phyloP scores from a whole-genome alignment of 192 early-diverging fungal species.

The Coemansia sp. region DNA sequence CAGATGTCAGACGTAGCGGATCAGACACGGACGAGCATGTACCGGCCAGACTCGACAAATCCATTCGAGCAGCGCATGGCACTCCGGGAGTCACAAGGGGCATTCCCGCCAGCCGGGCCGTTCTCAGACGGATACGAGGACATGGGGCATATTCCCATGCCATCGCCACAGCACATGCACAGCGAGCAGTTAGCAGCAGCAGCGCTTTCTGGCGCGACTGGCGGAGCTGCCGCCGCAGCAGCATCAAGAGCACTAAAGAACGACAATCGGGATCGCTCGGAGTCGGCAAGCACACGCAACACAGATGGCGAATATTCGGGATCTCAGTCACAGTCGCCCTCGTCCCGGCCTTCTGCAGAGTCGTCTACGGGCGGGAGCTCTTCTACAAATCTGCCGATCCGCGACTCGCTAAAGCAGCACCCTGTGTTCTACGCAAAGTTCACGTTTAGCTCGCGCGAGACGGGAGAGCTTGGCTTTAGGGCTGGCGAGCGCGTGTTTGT shows the following conservation, averaged over 20 bases:
- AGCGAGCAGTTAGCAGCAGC: conserved; percentile 41
- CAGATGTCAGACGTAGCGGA: conserved; percentile 19
- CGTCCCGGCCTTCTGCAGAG: conserved; percentile 48
- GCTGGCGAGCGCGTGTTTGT: conserved; percentile 73
- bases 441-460: conserved; percentile 70
- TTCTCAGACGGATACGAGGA: conserved; percentile 36
- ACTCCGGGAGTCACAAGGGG: conserved; percentile 47
- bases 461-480: conserved; percentile 70
- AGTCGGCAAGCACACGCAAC: conserved; percentile 42
- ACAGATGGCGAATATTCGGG: conserved; percentile 29
- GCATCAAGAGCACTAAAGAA: neutral
- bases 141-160: conserved; percentile 45
- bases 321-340: conserved; percentile 29
- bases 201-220: conserved; percentile 28
- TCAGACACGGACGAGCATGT: conserved; percentile 31
- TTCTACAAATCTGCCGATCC: conserved; percentile 46
- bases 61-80: conserved; percentile 56
- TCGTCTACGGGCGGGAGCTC: conserved; percentile 34
- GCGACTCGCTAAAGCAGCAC: conserved; percentile 55
- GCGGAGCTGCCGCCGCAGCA: conserved; percentile 2
- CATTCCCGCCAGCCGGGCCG: conserved; percentile 54
- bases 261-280: conserved; percentile 37
- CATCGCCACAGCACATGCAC: conserved; percentile 28
- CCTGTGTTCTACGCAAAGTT: conserved; percentile 72
- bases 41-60: conserved; percentile 49